Evolutionary conservation across 2,329 filamentous ascomycete genomes (phyloP).

Genomic region (Bipolaris sorokiniana): DNA sequence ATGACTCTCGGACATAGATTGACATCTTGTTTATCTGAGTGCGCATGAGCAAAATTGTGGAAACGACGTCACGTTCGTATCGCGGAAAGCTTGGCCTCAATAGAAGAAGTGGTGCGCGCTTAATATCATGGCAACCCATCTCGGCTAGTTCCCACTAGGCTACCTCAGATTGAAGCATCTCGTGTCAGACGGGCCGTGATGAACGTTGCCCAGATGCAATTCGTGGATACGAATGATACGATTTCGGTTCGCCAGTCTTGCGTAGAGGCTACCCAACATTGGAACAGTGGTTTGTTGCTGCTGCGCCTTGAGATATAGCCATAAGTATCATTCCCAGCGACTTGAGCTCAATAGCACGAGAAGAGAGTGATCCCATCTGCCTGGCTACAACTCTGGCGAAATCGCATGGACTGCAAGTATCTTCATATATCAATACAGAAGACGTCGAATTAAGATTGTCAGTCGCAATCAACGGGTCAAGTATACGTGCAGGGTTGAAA

Average conservation of each 20-base stretch:
- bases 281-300: background rate
- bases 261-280: background rate
- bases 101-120: background rate
- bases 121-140: background rate
- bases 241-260: background rate
- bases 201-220: background rate
- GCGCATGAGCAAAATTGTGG: background rate
- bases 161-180: background rate
- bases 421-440: background rate
- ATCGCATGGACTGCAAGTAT: background rate
- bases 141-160: background rate
- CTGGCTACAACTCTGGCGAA: no score
- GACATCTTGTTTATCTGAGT: background rate
- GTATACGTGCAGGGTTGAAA: background rate
- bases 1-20: background rate
- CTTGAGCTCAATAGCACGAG: background rate
- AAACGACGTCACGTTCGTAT: background rate
- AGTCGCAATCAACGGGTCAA: background rate
- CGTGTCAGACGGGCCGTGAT: background rate
- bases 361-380: no score
- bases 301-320: background rate
- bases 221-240: background rate
- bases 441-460: background rate
- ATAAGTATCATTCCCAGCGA: background rate
- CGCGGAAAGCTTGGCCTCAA: background rate